These are phyloP conservation scores for Tripterygium wilfordii DNA, from an alignment of 177 flowering plant genomes.

Conservation along the genomic window DNA sequence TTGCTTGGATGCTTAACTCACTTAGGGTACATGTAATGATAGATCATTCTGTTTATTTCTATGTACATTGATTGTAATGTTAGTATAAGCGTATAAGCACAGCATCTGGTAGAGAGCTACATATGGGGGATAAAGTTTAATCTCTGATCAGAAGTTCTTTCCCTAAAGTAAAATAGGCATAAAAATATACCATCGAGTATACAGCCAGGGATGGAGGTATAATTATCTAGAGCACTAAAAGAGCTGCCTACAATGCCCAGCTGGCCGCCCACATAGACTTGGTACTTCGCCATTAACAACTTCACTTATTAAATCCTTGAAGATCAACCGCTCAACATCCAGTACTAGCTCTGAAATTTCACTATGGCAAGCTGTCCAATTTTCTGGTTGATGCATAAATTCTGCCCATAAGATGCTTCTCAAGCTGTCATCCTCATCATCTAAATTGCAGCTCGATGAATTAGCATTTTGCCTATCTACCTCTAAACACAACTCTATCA, in stretches of 20 bases:
- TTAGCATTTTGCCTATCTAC: slow-evolving; percentile 38
- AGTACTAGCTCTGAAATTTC: slow-evolving; percentile 40
- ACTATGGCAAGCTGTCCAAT: slow-evolving; percentile 21
- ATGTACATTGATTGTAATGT: too few species aligned
- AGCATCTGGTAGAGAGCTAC: too few species aligned
- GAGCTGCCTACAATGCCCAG: slow-evolving; percentile 32
- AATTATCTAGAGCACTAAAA: too few species aligned
- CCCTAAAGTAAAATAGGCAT: too few species aligned
- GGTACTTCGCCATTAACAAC: slow-evolving; percentile 27
- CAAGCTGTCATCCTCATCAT: slow-evolving; percentile 29
- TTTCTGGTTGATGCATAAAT: slow-evolving; percentile 20
- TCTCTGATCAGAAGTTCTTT: too few species aligned
- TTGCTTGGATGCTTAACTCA: too few species aligned
- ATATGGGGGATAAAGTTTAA: too few species aligned
- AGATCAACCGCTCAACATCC: slow-evolving; percentile 56
- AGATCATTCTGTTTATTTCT: too few species aligned
- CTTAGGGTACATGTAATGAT: too few species aligned
- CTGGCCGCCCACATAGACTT: slow-evolving; percentile 11
- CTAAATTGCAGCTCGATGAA: slow-evolving; percentile 15
- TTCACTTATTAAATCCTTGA: slow-evolving; percentile 57
- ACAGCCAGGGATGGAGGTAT: too few species aligned
- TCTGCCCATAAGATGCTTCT: slow-evolving; percentile 29
- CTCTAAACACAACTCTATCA: slow-evolving; percentile 39
- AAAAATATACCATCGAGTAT: not conserved
- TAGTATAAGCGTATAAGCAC: too few species aligned